Percentiles rank a stretch among this genome's conserved stretches.
Evolutionary conservation across 768 basidiomycete species (phyloP).

Genomic region (Plicaturopsis crispa): DNA sequence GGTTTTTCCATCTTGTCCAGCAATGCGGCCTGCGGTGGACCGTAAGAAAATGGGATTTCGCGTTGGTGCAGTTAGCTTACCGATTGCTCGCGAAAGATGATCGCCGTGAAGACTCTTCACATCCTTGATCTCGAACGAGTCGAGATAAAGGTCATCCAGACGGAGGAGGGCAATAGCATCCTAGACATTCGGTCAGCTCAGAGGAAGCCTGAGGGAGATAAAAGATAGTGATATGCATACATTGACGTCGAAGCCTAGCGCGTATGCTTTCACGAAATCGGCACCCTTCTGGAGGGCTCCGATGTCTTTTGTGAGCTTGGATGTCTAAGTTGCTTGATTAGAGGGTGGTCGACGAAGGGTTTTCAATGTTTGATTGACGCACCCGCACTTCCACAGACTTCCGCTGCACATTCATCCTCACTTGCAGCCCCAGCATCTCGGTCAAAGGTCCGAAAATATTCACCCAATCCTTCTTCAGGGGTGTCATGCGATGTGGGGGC

Average conservation of each 20-base stretch:
- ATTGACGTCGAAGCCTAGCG: conserved; percentile 92
- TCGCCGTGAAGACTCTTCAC: conserved; percentile 98
- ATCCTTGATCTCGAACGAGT: conserved; percentile 98
- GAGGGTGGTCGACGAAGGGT: conserved; percentile 1
- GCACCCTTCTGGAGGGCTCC: conserved; percentile 95
- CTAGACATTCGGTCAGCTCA: conserved; percentile 28
- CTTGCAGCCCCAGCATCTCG: conserved; percentile 90
- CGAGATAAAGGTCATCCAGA: conserved; percentile 94
- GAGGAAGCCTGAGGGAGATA: background rate
- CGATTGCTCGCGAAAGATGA: conserved; percentile 96
- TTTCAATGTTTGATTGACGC: conserved; percentile 19
- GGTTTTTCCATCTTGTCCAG: conserved; percentile 97
- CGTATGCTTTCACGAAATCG: conserved; percentile 93
- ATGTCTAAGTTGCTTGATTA: conserved; percentile 49
- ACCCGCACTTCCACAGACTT: conserved; percentile 91
- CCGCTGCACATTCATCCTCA: conserved; percentile 92
- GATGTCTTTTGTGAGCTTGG: conserved; percentile 88
- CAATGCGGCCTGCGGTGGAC: conserved; percentile 71
- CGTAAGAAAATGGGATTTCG: conserved; percentile 4
- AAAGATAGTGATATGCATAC: conserved; percentile 35
- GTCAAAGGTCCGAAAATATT: conserved; percentile 93
- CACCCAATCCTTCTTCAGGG: conserved; percentile 93
- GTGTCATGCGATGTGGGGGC: conserved; percentile 96
- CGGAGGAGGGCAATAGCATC: conserved; percentile 94
- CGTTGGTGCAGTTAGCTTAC: conserved; percentile 25